Conservation (phyloP, 2,329 filamentous ascomycete species). For the Colletotrichum sp. region DNA sequence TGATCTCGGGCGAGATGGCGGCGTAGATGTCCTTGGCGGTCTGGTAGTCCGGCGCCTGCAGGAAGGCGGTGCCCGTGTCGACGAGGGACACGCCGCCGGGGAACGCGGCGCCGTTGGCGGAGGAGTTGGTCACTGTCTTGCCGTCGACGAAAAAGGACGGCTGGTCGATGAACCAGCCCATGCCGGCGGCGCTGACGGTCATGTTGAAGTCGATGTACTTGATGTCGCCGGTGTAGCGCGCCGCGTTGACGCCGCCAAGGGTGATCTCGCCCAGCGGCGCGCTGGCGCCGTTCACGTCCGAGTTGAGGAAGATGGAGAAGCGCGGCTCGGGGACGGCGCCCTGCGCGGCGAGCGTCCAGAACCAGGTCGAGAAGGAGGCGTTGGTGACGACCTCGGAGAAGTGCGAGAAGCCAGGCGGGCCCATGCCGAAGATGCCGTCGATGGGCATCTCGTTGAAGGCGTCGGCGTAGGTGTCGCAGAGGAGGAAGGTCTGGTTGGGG, state of each 20-base stretch:
- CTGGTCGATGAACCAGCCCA: conserved; percentile 31
- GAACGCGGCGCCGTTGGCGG: conserved; percentile 9
- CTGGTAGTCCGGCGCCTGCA: conserved; percentile 32
- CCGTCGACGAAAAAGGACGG: conserved; percentile 29
- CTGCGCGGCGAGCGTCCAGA: conserved; percentile 31
- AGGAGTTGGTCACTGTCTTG: conserved; percentile 17
- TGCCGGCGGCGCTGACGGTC: conserved; percentile 15
- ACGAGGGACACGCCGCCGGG: conserved; percentile 25
- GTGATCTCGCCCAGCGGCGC: conserved; percentile 31
- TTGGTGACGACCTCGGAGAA: conserved; percentile 8
- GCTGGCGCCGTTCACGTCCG: conserved; percentile 14
- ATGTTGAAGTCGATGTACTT: conserved; percentile 27
- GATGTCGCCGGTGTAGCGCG: conserved; percentile 32
- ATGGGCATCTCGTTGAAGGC: conserved; percentile 29
- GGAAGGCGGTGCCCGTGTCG: conserved; percentile 35
- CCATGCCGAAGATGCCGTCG: conserved; percentile 38
- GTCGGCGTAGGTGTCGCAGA: conserved; percentile 32
- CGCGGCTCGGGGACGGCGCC: conserved; percentile 28
- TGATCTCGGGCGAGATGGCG: conserved; percentile 32
- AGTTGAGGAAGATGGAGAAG: conserved; percentile 33
- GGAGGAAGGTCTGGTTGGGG: conserved; percentile 31
- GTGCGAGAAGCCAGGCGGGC: conserved; percentile 16
- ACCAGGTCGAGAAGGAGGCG: conserved; percentile 23
- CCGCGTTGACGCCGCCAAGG: conserved; percentile 35
- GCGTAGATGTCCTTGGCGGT: conserved; percentile 34